These are phyloP conservation scores for Aristolochia californica DNA, from an alignment of 164 flowering plant genomes.

Conservation along the genomic window DNA sequence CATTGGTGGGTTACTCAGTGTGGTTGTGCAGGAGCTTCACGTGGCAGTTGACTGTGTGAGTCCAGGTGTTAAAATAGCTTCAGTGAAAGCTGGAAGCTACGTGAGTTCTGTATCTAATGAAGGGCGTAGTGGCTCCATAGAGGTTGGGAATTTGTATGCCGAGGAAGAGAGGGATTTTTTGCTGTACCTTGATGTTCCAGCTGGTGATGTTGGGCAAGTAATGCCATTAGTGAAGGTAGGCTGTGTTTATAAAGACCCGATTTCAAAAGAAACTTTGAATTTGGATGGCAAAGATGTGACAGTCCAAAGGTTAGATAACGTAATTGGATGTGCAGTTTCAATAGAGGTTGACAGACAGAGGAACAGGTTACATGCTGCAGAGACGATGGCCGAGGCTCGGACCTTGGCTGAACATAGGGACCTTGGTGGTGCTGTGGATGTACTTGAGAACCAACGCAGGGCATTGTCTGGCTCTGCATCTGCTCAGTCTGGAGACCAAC, in stretches of 20 bases:
- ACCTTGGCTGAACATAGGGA: slow-evolving; percentile 68
- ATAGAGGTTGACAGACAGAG: slow-evolving; percentile 82
- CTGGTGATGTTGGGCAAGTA: slow-evolving; percentile 18
- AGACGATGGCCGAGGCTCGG: slow-evolving; percentile 71
- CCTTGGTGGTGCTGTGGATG: slow-evolving; percentile 48
- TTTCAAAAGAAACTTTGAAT: slow-evolving; percentile 30
- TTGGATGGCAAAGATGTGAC: slow-evolving; percentile 30
- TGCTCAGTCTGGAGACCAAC: slow-evolving; percentile 48
- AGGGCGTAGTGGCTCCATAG: slow-evolving; percentile 35
- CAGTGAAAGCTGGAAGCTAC: slow-evolving; percentile 80
- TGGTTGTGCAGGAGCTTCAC: slow-evolving; percentile 62
- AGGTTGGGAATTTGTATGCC: slow-evolving; percentile 82
- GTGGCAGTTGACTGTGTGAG: slow-evolving; percentile 45
- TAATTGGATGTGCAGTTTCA: slow-evolving; percentile 27
- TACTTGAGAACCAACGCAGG: slow-evolving; percentile 46
- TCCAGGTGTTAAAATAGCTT: slow-evolving; percentile 33
- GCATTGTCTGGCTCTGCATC: slow-evolving; percentile 41
- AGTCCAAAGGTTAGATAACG: slow-evolving; percentile 43
- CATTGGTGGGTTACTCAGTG: slow-evolving; percentile 90
- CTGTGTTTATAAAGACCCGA: slow-evolving; percentile 56
- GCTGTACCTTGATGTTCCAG: slow-evolving; percentile 49
- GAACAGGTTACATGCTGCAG: slow-evolving; percentile 67
- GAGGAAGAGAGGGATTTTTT: slow-evolving; percentile 90
- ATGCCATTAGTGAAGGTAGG: slow-evolving; percentile 45
- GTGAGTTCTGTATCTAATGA: slow-evolving; percentile 22